Evolutionary conservation across 495 filamentous ascomycete genomes (phyloP).

Genomic region (Aspergillus cavernicola): DNA sequence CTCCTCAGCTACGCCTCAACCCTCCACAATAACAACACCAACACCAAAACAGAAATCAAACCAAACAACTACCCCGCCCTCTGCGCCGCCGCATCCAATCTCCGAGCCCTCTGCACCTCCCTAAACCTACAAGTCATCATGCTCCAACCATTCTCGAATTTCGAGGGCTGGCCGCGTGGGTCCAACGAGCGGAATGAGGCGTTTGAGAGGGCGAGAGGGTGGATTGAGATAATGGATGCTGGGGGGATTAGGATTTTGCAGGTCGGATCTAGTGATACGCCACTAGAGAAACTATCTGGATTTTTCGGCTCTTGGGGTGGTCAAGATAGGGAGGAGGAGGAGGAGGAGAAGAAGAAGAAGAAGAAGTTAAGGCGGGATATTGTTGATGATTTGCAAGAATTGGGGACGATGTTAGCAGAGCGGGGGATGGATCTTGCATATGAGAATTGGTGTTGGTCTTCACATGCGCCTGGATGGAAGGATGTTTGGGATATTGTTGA

Average conservation of each 20-base stretch:
- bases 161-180: conserved; percentile 69
- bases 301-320: no score
- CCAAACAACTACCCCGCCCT: conserved; percentile 56
- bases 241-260: conserved; percentile 72
- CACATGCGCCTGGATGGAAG: conserved; percentile 64
- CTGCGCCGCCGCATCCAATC: conserved; percentile 44
- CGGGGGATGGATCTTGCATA: conserved; percentile 61
- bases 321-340: no score
- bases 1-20: conserved; percentile 59
- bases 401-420: conserved; percentile 57
- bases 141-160: conserved; percentile 76
- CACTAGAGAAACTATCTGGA: conserved; percentile 29
- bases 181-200: conserved; percentile 59
- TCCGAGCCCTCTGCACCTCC: conserved; percentile 50
- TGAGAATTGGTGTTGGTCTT: conserved; percentile 85
- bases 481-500: conserved; percentile 65
- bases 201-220: conserved; percentile 60
- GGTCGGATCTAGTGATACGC: conserved; percentile 20
- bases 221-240: conserved; percentile 71
- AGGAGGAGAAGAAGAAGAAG: no score
- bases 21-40: conserved; percentile 45
- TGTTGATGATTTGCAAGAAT: conserved; percentile 56
- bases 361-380: conserved; percentile 43
- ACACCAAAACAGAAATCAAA: no score
- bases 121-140: conserved; percentile 61